phyloP scores from a whole-genome alignment of 768 basidiomycete species.

The Boletus rex-veris region DNA sequence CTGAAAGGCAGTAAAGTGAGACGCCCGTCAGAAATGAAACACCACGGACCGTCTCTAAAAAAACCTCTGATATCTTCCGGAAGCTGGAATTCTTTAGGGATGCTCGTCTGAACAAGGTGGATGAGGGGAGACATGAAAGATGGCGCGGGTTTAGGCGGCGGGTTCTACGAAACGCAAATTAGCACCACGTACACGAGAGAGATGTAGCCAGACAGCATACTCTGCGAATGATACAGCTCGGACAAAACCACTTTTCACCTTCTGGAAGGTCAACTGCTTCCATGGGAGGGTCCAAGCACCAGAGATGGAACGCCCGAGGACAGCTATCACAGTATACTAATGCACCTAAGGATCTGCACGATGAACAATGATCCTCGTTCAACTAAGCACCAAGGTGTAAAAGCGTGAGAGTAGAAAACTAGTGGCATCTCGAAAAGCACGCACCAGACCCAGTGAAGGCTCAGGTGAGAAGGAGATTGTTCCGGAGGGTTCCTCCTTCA shows the following conservation, averaged over 20 bases:
- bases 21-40: constrained; percentile 6
- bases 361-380: constrained; percentile 85
- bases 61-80: constrained; percentile 79
- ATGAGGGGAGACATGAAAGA: constrained; percentile 72
- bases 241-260: constrained; percentile 77
- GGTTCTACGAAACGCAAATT: constrained; percentile 46
- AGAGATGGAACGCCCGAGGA: constrained; percentile 91
- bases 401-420: constrained; percentile 16
- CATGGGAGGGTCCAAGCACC: constrained; percentile 95
- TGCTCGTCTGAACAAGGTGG: constrained; percentile 59
- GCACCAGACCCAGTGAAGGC: constrained; percentile 35
- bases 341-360: constrained; percentile 77
- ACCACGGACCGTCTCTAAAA: constrained; percentile 79
- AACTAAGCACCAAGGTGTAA: constrained; percentile 28
- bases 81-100: constrained; percentile 81
- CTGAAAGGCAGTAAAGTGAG: constrained; percentile 41
- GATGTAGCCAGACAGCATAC: constrained; percentile 37
- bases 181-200: constrained; percentile 5
- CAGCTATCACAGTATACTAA: constrained; percentile 98
- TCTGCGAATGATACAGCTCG: constrained; percentile 62
- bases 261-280: constrained; percentile 84
- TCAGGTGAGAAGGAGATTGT: constrained; percentile 38
- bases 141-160: constrained; percentile 58
- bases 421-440: constrained; percentile 15
- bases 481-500: constrained; percentile 45